Base-by-base conservation (phyloP, 257 asterid genomes). In the Solanum chiquidenum region DNA sequence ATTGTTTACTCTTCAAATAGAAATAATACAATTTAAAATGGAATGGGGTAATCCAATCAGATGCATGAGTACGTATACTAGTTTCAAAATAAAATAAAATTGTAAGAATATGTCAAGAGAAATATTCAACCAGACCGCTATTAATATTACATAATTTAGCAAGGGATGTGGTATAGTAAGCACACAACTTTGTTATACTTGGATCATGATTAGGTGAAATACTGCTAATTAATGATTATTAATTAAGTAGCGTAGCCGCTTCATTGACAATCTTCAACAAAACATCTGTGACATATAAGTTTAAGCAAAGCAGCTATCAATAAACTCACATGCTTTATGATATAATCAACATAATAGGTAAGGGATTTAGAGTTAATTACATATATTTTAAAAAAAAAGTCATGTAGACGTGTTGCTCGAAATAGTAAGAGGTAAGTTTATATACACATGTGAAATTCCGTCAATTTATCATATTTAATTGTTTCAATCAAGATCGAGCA, bases 231-330 rank as follows among this genome's bases (percentile, higher is more conserved):
- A 20, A 35, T 73, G 49, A 73, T 35, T 73, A 73, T 73, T 35
- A 73, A 66, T 66, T 66, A 27, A 8, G 82, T 73, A 73, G 82
- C 82, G 49, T 73, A 34, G 49, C 82, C 31, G 82, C 7, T 20
- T 34, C 82, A 20, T 73, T 73, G 29, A 35, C 82, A 73, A 73
- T 73, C 18, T 72, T 72, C 27, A 72, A 72, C 9, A 72, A 12
- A 33, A 31, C 42, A 71, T 71, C 3, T 73, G 35, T 73, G 9
- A 34, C 62, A 35, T 12, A 20, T 20, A 73, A 35, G 49, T 73
- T 73, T 10, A 73, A 20, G 82, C 46, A 73, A 34, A 35, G 16
- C 8, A 34, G 29, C 29, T 73, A 34, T 4, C 25, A 72, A 72
- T 66, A 62, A 14, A 62, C 12, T 5, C 25, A 9, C 44, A 16